A percentile compares a stretch with the other conserved stretches of the same genome.
Evolutionary conservation across 352 stramenopile genomes (phyloP).

Genomic region (Globisporangium echinulatum): DNA sequence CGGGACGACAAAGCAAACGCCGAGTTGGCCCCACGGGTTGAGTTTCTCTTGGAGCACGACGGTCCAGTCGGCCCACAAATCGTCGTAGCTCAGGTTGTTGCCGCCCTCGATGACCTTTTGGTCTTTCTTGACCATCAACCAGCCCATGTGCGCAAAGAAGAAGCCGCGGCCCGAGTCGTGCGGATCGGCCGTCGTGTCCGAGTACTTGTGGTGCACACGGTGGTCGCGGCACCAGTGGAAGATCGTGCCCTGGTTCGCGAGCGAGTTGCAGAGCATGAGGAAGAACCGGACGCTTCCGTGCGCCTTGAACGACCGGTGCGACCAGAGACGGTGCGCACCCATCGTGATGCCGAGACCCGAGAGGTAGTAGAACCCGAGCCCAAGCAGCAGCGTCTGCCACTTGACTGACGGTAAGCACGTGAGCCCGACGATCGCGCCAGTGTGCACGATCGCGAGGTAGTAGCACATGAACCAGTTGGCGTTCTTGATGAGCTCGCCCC

Average conservation of each 20-base stretch:
- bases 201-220: slow-evolving; percentile 99
- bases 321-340: slow-evolving; percentile 97
- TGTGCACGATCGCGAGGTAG: slow-evolving; percentile 94
- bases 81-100: slow-evolving; percentile 94
- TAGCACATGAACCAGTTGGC: slow-evolving; percentile 98
- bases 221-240: slow-evolving; percentile 98
- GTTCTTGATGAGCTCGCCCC: slow-evolving; percentile 42
- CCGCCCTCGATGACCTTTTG: slow-evolving; percentile 75
- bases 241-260: slow-evolving; percentile 98
- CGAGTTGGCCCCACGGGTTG: slow-evolving; percentile 96
- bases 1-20: slow-evolving; percentile 97
- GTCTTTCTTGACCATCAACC: slow-evolving; percentile 98
- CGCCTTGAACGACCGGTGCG: slow-evolving; percentile 95
- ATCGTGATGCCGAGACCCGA: slow-evolving; percentile 96
- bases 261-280: slow-evolving; percentile 97
- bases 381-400: slow-evolving; percentile 85
- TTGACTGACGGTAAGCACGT: slow-evolving; percentile 73
- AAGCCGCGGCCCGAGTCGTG: slow-evolving; percentile 97
- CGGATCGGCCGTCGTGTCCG: slow-evolving; percentile 77
- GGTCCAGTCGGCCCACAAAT: slow-evolving; percentile 94
- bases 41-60: slow-evolving; percentile 95
- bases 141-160: slow-evolving; percentile 99
- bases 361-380: slow-evolving; percentile 93
- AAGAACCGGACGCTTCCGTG: slow-evolving; percentile 87
- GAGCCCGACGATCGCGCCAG: slow-evolving; percentile 87